phyloP scores from a whole-genome alignment of 163 green algal genomes.

The Scenedesmus sp. region DNA sequence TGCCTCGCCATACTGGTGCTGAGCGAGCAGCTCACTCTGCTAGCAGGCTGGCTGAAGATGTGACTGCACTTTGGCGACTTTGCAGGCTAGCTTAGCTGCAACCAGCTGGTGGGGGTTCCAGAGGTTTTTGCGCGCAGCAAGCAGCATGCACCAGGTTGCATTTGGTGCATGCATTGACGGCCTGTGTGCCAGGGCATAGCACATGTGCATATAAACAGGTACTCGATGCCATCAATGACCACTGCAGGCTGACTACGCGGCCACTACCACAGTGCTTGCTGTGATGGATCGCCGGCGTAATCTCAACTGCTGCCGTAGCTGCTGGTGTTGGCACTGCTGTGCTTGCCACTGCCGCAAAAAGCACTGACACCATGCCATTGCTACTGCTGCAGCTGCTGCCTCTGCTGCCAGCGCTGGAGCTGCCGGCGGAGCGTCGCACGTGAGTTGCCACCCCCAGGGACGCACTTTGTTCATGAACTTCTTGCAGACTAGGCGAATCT shows the following conservation, averaged over 20 bases:
- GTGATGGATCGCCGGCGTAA: neutral
- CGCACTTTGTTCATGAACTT: constrained; percentile 98
- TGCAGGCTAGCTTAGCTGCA: constrained; percentile 13
- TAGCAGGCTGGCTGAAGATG: neutral
- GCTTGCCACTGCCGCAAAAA: neutral
- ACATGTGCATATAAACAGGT: neutral
- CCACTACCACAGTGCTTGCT: neutral
- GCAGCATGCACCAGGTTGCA: constrained; percentile 14
- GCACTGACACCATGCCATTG: neutral
- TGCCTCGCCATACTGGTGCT: neutral
- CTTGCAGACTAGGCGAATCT: constrained; percentile 97
- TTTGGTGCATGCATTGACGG: constrained; percentile 10
- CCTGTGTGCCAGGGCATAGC: neutral
- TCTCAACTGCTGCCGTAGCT: neutral
- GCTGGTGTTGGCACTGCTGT: neutral
- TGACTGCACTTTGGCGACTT: neutral
- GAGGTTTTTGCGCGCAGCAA: constrained; percentile 9
- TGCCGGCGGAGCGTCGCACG: neutral
- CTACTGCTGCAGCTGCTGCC: neutral
- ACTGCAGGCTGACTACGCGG: neutral
- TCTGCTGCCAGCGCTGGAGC: neutral
- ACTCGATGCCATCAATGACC: neutral
- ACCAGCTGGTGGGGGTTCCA: constrained; percentile 21
- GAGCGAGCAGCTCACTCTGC: neutral
- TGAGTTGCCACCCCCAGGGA: neutral